phyloP scores from a whole-genome alignment of 129 eudicot species.

The Glebionis coronaria region DNA sequence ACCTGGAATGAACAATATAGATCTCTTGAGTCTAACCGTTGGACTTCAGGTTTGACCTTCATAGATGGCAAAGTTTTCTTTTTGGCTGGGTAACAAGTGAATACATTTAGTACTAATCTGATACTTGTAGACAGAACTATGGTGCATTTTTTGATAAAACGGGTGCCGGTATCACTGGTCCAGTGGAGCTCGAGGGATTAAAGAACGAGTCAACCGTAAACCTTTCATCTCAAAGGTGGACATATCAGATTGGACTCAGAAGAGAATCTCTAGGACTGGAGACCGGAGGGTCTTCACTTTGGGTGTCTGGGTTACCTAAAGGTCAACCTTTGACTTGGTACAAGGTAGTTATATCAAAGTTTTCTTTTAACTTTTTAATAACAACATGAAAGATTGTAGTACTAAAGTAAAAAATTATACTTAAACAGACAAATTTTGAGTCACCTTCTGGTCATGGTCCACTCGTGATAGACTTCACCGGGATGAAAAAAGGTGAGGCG shows the following conservation, averaged over 20 bases:
- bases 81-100: constrained; percentile 15
- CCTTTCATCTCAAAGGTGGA: constrained; percentile 78
- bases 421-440: constrained; percentile 76
- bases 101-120: neutral
- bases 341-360: constrained; percentile 62
- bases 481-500: constrained; percentile 93
- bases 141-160: constrained; percentile 72
- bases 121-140: constrained; percentile 54
- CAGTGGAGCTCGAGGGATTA: constrained; percentile 63
- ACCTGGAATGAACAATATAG: constrained; percentile 60
- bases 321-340: constrained; percentile 89
- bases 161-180: constrained; percentile 95
- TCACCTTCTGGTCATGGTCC: constrained; percentile 76
- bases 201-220: constrained; percentile 47
- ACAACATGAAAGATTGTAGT: neutral
- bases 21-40: constrained; percentile 85
- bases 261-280: constrained; percentile 74
- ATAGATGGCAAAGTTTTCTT: constrained; percentile 4
- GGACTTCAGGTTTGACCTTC: constrained; percentile 81
- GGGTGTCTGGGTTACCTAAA: constrained; percentile 64
- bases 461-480: constrained; percentile 71
- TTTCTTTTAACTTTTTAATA: neutral
- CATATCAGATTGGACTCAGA: constrained; percentile 88
- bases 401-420: constrained; percentile 8
- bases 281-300: constrained; percentile 66